Percentiles rank a stretch among this genome's conserved stretches.
Conservation (phyloP, 148 eudicot genomes). For the Rhododendron molle region DNA sequence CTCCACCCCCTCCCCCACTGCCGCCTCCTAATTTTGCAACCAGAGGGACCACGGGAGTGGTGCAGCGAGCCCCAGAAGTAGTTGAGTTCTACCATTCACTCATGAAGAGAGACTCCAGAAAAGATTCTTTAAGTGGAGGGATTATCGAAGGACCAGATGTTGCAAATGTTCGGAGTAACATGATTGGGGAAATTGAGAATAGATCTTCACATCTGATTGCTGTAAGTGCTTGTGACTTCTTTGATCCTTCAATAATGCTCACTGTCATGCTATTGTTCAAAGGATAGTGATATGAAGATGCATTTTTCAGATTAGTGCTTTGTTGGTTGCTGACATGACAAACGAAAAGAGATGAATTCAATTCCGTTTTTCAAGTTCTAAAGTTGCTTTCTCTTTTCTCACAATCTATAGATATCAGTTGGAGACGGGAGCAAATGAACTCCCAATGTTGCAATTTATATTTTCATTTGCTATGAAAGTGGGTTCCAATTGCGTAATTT, state of each 20-base stretch:
- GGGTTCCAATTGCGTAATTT: neutral
- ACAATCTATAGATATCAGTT: neutral
- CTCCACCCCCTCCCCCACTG: constrained; percentile 69
- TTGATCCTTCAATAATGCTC: neutral
- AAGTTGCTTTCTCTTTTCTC: neutral
- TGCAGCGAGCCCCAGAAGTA: constrained; percentile 78
- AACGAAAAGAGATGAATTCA: neutral
- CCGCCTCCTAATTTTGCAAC: constrained; percentile 48
- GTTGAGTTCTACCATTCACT: constrained; percentile 89
- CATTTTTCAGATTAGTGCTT: neutral
- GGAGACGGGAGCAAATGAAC: neutral
- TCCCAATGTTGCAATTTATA: neutral
- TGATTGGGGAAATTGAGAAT: constrained; percentile 91
- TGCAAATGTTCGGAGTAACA: constrained; percentile 60
- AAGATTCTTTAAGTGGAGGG: constrained; percentile 50
- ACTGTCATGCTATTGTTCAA: neutral
- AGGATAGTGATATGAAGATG: neutral
- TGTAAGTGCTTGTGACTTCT: constrained; percentile 39
- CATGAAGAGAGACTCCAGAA: constrained; percentile 79
- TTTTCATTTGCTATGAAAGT: neutral
- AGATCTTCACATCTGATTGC: constrained; percentile 78
- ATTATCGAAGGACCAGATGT: constrained; percentile 44
- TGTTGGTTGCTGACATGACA: neutral
- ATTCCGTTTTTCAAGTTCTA: neutral
- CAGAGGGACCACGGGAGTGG: constrained; percentile 37